Evolutionary conservation across 169 alveolate genomes (phyloP).

Genomic region (Plasmodium gaboni): DNA sequence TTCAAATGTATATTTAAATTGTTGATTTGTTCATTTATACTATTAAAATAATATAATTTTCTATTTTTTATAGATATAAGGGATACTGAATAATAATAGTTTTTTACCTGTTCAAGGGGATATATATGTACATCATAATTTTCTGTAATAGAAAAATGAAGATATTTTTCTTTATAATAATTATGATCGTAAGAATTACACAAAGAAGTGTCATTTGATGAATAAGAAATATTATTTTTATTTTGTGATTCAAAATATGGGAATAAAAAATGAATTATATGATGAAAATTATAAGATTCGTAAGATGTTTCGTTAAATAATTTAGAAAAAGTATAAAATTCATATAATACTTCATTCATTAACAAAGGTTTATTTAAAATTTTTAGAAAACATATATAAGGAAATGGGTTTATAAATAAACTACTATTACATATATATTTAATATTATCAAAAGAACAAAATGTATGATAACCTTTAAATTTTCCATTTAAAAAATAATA

Average conservation of each 20-base stretch:
- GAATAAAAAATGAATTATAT: conserved; percentile 11
- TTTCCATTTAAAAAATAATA: conserved; percentile 67
- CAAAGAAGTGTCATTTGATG: conserved; percentile 1
- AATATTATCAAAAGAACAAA: conserved; percentile 66
- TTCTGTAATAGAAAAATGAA: conserved; percentile 58
- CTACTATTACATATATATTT: conserved; percentile 68
- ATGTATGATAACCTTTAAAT: conserved; percentile 62
- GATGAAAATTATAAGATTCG: conserved; percentile 19
- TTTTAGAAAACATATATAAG: conserved; percentile 34
- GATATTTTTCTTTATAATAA: conserved; percentile 14
- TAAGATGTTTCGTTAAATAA: background rate
- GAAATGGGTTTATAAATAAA: conserved; percentile 54
- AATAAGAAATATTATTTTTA: background rate
- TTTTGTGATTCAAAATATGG: background rate
- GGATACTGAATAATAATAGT: conserved; percentile 33
- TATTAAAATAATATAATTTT: conserved; percentile 43
- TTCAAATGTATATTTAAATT: conserved; percentile 44
- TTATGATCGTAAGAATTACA: conserved; percentile 3
- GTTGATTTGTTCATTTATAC: conserved; percentile 26
- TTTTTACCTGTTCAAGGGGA: conserved; percentile 28
- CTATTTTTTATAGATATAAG: conserved; percentile 50
- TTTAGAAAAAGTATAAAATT: conserved; percentile 26
- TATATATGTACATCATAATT: conserved; percentile 44
- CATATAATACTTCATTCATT: conserved; percentile 58
- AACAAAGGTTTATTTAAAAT: conserved; percentile 31